These are phyloP conservation scores for Prinsepia uniflora DNA, from an alignment of 306 rosid species.

Conservation along the genomic window DNA sequence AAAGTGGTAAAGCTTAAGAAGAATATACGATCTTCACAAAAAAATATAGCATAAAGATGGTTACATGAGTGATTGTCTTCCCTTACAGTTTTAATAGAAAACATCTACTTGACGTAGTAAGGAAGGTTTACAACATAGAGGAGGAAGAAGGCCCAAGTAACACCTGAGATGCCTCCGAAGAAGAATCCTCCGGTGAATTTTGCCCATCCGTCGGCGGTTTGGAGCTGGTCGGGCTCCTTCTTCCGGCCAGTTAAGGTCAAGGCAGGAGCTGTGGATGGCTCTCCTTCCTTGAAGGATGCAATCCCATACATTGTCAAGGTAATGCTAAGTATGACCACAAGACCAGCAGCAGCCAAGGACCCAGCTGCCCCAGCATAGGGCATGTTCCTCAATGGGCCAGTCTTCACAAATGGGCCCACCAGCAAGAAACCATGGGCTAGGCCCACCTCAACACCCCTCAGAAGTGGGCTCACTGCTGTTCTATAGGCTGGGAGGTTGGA, in stretches of 20 bases:
- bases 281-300: slow-evolving; percentile 87
- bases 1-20: slow-evolving; percentile 16
- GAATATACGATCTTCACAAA: slow-evolving; percentile 21
- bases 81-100: neutral
- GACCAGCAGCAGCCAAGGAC: slow-evolving; percentile 84
- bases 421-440: slow-evolving; percentile 81
- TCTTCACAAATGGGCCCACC: slow-evolving; percentile 88
- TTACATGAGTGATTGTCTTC: neutral
- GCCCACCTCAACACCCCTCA: slow-evolving; percentile 87
- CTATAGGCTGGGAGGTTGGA: slow-evolving; percentile 95
- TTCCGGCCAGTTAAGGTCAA: slow-evolving; percentile 81
- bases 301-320: slow-evolving; percentile 72
- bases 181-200: slow-evolving; percentile 95
- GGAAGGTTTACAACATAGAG: slow-evolving; percentile 24
- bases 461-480: slow-evolving; percentile 85
- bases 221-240: slow-evolving; percentile 89
- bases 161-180: slow-evolving; percentile 95
- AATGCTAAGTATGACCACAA: slow-evolving; percentile 72
- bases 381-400: slow-evolving; percentile 89
- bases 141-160: slow-evolving; percentile 78
- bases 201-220: slow-evolving; percentile 94
- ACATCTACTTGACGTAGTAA: slow-evolving; percentile 65
- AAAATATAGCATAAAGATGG: slow-evolving; percentile 9
- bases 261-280: slow-evolving; percentile 73
- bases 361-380: slow-evolving; percentile 65